Conservation (phyloP, 176 grass and related monocot genomes). For the Tillandsia leiboldiana region DNA sequence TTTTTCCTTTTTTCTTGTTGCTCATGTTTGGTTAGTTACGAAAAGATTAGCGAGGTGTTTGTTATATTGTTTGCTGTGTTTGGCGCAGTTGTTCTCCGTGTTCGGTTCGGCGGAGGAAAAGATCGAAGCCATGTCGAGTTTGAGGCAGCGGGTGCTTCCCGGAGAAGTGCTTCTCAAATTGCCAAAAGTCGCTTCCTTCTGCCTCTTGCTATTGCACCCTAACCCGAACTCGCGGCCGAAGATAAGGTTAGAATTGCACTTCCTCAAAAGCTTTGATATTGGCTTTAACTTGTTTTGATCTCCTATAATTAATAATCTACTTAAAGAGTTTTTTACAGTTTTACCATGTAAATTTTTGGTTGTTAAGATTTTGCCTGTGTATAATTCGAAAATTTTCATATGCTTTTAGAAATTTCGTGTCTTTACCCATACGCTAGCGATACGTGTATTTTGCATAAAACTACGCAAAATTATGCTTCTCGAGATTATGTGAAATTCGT, state of each 20-base stretch:
- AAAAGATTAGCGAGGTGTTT: neutral
- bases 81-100: constrained; percentile 60
- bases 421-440: too few relatives aligned
- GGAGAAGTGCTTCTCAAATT: constrained; percentile 72
- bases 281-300: neutral
- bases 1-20: constrained; percentile 1
- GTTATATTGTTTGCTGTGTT: neutral
- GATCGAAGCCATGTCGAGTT: constrained; percentile 62
- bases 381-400: too few relatives aligned
- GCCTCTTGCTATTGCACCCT: constrained; percentile 93
- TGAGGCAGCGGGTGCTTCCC: constrained; percentile 69
- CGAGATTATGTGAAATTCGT: too few relatives aligned
- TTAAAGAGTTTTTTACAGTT: too few relatives aligned
- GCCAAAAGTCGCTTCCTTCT: constrained; percentile 89
- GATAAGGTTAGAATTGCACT: constrained; percentile 42
- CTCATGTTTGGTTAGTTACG: neutral
- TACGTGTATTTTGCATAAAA: too few relatives aligned
- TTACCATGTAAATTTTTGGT: too few relatives aligned
- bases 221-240: constrained; percentile 62
- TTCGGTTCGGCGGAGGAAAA: constrained; percentile 79
- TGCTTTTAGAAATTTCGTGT: too few relatives aligned
- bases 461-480: too few relatives aligned
- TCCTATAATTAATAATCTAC: neutral
- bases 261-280: neutral
- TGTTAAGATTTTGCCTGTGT: too few relatives aligned